A percentile compares a stretch with the other conserved stretches of the same genome.
These are phyloP conservation scores for Rosa rugosa DNA, from an alignment of 306 rosid genomes.

Conservation along the genomic window DNA sequence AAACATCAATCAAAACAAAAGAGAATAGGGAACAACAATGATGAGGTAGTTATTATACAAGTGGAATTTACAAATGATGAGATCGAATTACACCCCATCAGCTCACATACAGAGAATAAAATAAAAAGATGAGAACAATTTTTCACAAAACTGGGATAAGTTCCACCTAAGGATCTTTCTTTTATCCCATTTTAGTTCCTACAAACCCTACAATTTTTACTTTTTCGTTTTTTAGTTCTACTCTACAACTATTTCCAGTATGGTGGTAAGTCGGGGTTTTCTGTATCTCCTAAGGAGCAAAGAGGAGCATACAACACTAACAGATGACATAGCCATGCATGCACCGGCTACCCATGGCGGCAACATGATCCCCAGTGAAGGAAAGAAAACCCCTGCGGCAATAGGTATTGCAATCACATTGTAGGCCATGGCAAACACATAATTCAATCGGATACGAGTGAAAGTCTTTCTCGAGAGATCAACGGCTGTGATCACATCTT, in stretches of 20 bases:
- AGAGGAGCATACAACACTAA: constrained; percentile 91
- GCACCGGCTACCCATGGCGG: constrained; percentile 99
- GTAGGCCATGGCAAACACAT: constrained; percentile 88
- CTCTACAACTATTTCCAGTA: constrained; percentile 84
- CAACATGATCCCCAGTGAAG: constrained; percentile 67
- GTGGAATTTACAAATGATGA: constrained; percentile 50
- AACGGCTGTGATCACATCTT: constrained; percentile 97
- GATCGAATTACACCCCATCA: constrained; percentile 39
- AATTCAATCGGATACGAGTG: constrained; percentile 72
- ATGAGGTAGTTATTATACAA: constrained; percentile 21
- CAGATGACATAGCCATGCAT: constrained; percentile 96
- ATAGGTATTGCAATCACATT: constrained; percentile 81
- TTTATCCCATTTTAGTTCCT: constrained; percentile 35
- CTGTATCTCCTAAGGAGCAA: constrained; percentile 79
- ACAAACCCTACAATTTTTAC: constrained; percentile 18
- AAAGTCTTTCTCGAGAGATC: constrained; percentile 90
- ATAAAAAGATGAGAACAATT: background rate
- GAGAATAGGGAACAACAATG: background rate
- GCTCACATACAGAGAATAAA: background rate
- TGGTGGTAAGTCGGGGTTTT: constrained; percentile 75
- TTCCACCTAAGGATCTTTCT: background rate
- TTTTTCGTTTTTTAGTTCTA: constrained; percentile 32
- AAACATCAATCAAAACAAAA: background rate
- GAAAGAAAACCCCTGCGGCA: constrained; percentile 83
- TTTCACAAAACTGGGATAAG: constrained; percentile 43